Percentiles rank a stretch among this genome's conserved stretches.
phyloP scores from a whole-genome alignment of 2,329 filamentous ascomycete genomes.

The Fusarium sp. region DNA sequence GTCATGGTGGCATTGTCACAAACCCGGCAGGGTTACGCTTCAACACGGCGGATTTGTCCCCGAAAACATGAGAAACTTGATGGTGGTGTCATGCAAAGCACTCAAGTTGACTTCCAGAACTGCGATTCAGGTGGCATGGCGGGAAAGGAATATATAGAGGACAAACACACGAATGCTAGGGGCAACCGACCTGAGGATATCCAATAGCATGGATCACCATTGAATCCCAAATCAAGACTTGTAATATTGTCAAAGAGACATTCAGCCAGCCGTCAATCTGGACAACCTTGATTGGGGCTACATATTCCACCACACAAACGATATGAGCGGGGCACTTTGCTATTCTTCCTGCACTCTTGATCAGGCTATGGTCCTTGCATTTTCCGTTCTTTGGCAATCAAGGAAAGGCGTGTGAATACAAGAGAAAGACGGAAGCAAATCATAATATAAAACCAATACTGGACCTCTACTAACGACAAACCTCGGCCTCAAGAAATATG shows the following conservation, averaged over 20 bases:
- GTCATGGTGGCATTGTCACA: constrained; percentile 30
- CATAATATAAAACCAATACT: constrained; percentile 1
- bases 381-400: constrained; percentile 13
- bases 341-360: constrained; percentile 7
- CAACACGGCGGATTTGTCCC: constrained; percentile 30
- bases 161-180: neutral
- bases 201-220: neutral
- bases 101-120: constrained; percentile 1
- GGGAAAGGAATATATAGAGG: neutral
- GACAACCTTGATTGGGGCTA: constrained; percentile 1
- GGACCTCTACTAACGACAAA: neutral
- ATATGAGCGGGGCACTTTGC: constrained; percentile 22
- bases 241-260: neutral
- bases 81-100: constrained; percentile 22
- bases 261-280: constrained; percentile 24
- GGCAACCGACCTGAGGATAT: neutral
- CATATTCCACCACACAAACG: constrained; percentile 25
- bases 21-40: constrained; percentile 23
- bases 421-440: neutral
- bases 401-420: neutral
- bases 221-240: neutral
- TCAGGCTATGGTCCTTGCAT: constrained; percentile 20
- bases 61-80: constrained; percentile 13
- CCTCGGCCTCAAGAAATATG: neutral
- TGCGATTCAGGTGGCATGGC: constrained; percentile 1